A percentile compares a stretch with the other conserved stretches of the same genome.
Conservation (phyloP, 2,329 filamentous ascomycete species). For the Penicillium sp. region DNA sequence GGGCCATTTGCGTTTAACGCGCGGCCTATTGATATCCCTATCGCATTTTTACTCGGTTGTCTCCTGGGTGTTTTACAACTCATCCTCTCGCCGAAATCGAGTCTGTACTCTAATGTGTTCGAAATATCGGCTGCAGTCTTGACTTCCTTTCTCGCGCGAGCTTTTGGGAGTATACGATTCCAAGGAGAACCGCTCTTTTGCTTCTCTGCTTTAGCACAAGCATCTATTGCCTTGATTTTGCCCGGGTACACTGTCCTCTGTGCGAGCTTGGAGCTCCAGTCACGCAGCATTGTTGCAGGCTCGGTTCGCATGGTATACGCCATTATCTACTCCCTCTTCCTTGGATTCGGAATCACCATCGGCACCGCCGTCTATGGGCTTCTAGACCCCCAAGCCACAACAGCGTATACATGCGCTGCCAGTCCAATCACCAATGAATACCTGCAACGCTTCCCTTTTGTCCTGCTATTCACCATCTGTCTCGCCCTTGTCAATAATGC, state of each 20-base stretch:
- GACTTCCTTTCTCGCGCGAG: conserved; percentile 71
- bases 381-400: conserved; percentile 60
- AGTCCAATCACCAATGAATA: conserved; percentile 52
- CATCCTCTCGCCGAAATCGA: conserved; percentile 72
- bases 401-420: conserved; percentile 51
- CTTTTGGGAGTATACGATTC: conserved; percentile 65
- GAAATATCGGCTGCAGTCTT: conserved; percentile 67
- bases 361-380: conserved; percentile 67
- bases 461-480: conserved; percentile 72
- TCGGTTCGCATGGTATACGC: conserved; percentile 76
- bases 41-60: conserved; percentile 75
- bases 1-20: conserved; percentile 81
- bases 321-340: conserved; percentile 73
- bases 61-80: conserved; percentile 76
- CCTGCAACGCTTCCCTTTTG: conserved; percentile 69
- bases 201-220: conserved; percentile 72
- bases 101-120: conserved; percentile 67
- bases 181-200: conserved; percentile 59
- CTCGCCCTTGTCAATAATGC: conserved; percentile 81
- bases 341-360: conserved; percentile 74
- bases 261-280: conserved; percentile 69
- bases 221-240: conserved; percentile 75
- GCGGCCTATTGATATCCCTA: conserved; percentile 75
- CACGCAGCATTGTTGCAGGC: conserved; percentile 69
- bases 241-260: conserved; percentile 69